Base-by-base conservation (phyloP, 306 rosid species). In the Sicyos edulis region DNA sequence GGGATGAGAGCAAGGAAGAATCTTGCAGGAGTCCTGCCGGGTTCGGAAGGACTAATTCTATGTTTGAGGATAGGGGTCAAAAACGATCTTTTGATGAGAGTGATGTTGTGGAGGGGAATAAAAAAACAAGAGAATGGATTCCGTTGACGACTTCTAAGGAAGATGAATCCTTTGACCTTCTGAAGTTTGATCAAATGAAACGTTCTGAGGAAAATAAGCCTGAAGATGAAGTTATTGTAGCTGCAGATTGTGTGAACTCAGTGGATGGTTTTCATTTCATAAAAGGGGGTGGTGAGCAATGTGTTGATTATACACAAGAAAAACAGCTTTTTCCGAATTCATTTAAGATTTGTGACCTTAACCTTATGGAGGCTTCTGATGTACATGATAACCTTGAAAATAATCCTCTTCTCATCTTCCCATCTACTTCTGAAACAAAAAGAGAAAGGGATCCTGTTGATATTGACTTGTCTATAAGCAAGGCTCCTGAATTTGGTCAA, bases 331-430 rank as follows among this genome's bases (percentile, higher is more conserved):
- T 86, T 82, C 83, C 89, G 0, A 77, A 82, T 84, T 88, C 98
- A 12, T 92, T 87, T 82, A 92, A 92, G 84, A 92, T 92, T 54
- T 92, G 97, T 74, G 98, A 92, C 86, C 96, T 92, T 62, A 90
- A 92, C 85, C 96, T 92, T 78, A 90, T 88, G 77, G 93, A 83
- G 78, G 86, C 87, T 55, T 78, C 88, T 74, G 98, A 92, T 71
- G 77, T 84, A 24, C 96, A 84, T 77, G 96, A 92, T 77, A 85
- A 74, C 79, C 91, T 78, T 59, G 88, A 81, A 37, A 80, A 78
- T 55, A 87, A 84, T 80, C 86, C 84, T 13, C 75, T 80, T 75
- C 80, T 82, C 73, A 79, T 78, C 22, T 83, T 80, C 63, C 82
- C 87, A 6, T 47, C 87, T 19, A 73, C 72, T 83, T 80, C 92